A percentile compares a stretch with the other conserved stretches of the same genome.
These are phyloP conservation scores for Populus deltoides DNA, from an alignment of 345 rosid species.

Conservation along the genomic window DNA sequence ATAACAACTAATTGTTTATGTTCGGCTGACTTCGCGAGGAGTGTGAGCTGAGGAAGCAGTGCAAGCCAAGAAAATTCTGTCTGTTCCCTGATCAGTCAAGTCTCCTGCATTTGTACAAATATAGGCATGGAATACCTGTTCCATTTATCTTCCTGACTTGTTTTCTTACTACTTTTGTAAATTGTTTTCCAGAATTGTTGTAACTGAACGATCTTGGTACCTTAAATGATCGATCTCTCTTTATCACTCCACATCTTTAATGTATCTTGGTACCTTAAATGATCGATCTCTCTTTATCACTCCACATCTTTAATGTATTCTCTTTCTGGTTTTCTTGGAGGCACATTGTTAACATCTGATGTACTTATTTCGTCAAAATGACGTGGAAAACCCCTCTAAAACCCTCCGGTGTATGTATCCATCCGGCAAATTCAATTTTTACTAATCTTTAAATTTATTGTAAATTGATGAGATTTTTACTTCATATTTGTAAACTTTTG, in stretches of 20 bases:
- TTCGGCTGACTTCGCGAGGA: constrained; percentile 18
- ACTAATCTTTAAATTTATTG: too few relatives aligned
- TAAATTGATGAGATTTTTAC: too few relatives aligned
- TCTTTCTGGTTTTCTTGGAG: not conserved
- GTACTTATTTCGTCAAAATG: too few relatives aligned
- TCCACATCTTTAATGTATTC: not conserved
- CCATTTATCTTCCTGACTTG: not conserved
- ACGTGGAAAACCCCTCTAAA: too few relatives aligned
- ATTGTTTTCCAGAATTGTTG: constrained; percentile 1
- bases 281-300: too few relatives aligned
- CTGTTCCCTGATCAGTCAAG: constrained; percentile 7
- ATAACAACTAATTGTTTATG: constrained; percentile 3
- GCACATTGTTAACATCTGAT: not conserved
- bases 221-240: not conserved
- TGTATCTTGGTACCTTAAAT: too few relatives aligned
- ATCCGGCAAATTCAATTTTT: too few relatives aligned
- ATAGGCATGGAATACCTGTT: constrained; percentile 7
- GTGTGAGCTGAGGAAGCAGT: constrained; percentile 12
- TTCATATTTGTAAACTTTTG: too few relatives aligned
- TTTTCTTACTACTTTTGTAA: not conserved
- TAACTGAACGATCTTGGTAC: not conserved
- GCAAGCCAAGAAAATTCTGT: constrained; percentile 10
- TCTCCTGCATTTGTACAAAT: constrained; percentile 21
- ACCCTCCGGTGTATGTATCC: too few relatives aligned
- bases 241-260: not conserved